Conservation (phyloP, 2,329 filamentous ascomycete genomes). For the Botryotinia calthae region DNA sequence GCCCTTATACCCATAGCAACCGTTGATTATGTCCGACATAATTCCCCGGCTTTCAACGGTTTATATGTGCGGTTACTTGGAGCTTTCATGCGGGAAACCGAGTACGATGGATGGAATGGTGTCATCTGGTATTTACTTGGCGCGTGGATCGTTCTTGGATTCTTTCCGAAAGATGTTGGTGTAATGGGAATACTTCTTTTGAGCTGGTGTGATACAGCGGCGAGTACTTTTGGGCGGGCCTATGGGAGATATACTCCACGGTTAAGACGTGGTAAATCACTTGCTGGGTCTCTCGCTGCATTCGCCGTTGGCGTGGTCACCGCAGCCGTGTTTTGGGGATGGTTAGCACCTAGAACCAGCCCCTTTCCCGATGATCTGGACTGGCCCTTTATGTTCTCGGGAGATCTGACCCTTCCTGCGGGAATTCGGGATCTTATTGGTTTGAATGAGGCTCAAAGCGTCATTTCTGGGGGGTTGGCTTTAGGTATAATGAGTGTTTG, state of each 20-base stretch:
- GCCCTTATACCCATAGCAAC: conserved; percentile 80
- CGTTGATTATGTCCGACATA: conserved; percentile 79
- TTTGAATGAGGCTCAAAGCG: conserved; percentile 55
- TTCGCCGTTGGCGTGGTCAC: conserved; percentile 79
- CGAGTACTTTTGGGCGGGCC: conserved; percentile 86
- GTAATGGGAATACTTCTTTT: conserved; percentile 86
- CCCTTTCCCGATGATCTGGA: conserved; percentile 66
- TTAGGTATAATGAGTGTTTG: conserved; percentile 78
- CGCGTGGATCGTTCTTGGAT: conserved; percentile 78
- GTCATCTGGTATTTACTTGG: conserved; percentile 96
- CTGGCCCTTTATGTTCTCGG: conserved; percentile 78
- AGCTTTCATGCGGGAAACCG: conserved; percentile 93
- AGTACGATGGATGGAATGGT: conserved; percentile 91
- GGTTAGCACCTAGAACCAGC: conserved; percentile 67
- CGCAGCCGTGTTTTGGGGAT: conserved; percentile 85
- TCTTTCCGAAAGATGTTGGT: conserved; percentile 90
- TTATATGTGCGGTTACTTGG: conserved; percentile 83
- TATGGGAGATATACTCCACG: conserved; percentile 87
- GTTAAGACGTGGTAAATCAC: conserved; percentile 82
- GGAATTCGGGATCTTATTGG: conserved; percentile 59
- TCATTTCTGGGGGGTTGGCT: conserved; percentile 68
- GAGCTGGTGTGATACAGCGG: conserved; percentile 97
- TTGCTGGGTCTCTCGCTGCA: conserved; percentile 84
- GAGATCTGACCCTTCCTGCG: conserved; percentile 67
- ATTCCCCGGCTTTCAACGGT: conserved; percentile 76